Percentiles rank a stretch among this genome's conserved stretches.
These are phyloP conservation scores for Cairneyella variabilis DNA, from an alignment of 495 filamentous ascomycete genomes.

Conservation along the genomic window DNA sequence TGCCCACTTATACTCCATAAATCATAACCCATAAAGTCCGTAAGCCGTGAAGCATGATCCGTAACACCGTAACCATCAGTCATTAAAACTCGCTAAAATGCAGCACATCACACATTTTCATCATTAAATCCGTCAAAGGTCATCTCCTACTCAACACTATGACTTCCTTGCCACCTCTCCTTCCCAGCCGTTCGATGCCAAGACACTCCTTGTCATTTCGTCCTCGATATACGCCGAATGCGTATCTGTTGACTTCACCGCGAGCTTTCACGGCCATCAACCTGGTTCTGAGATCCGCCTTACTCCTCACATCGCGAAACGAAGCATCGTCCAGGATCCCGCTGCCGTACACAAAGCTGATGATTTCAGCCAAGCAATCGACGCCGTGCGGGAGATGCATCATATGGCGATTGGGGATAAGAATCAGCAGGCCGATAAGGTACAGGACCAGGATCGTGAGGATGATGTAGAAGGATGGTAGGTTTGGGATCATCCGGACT, in stretches of 20 bases:
- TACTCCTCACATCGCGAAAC: slow-evolving; percentile 56
- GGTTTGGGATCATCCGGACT: slow-evolving; percentile 64
- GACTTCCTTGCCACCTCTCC: slow-evolving; percentile 1
- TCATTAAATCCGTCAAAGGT: too few relatives aligned
- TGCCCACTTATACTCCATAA: too few relatives aligned
- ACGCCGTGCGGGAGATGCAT: slow-evolving; percentile 68
- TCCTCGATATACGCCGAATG: slow-evolving; percentile 50
- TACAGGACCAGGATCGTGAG: slow-evolving; percentile 64
- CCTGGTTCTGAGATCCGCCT: slow-evolving; percentile 59
- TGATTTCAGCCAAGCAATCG: slow-evolving; percentile 67
- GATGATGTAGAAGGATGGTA: slow-evolving; percentile 66
- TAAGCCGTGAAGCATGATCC: too few relatives aligned
- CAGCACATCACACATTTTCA: too few relatives aligned
- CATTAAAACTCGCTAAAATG: too few relatives aligned
- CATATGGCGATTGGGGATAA: slow-evolving; percentile 51
- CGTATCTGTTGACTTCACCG: slow-evolving; percentile 45
- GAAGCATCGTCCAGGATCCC: slow-evolving; percentile 63
- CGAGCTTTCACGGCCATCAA: slow-evolving; percentile 37
- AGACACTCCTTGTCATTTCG: slow-evolving; percentile 56
- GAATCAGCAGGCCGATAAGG: slow-evolving; percentile 41
- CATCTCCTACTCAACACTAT: background rate
- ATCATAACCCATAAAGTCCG: too few relatives aligned
- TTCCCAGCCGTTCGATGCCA: slow-evolving; percentile 56
- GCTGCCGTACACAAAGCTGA: slow-evolving; percentile 69
- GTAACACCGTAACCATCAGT: too few relatives aligned